phyloP scores from a whole-genome alignment of 2,329 filamentous ascomycete genomes.

The Trichoderma hamatum region DNA sequence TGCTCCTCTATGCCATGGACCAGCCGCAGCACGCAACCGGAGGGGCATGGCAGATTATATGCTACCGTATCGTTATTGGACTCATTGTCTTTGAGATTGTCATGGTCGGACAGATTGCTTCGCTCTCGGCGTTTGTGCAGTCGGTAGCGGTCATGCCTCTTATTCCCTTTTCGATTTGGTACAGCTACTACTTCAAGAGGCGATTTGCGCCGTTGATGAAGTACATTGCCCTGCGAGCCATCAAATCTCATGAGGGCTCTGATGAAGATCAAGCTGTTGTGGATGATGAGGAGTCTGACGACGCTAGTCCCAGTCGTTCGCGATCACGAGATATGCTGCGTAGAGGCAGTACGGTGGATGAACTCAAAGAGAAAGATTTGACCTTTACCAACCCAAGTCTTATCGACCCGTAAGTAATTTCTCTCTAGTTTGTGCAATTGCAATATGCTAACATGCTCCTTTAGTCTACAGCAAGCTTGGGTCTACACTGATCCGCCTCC shows the following conservation, averaged over 20 bases:
- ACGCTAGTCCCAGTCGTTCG: constrained; percentile 39
- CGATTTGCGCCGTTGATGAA: constrained; percentile 87
- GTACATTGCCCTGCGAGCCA: constrained; percentile 88
- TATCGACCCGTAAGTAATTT: constrained; percentile 60
- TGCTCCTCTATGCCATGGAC: constrained; percentile 97
- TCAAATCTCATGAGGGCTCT: constrained; percentile 60
- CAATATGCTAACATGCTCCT: not conserved
- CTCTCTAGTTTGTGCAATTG: not conserved
- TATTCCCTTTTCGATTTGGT: constrained; percentile 82
- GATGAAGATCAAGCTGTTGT: constrained; percentile 42
- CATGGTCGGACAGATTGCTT: constrained; percentile 82
- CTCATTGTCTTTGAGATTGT: constrained; percentile 87
- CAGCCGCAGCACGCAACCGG: constrained; percentile 94
- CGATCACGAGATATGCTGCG: constrained; percentile 49
- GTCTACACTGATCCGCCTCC: constrained; percentile 60
- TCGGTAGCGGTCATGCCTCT: constrained; percentile 76
- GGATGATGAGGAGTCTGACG: constrained; percentile 47
- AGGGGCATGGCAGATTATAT: constrained; percentile 94
- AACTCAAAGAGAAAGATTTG: constrained; percentile 69
- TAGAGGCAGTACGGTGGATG: constrained; percentile 69
- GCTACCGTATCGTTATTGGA: constrained; percentile 84
- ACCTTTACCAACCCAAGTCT: constrained; percentile 79
- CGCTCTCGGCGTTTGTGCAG: constrained; percentile 72
- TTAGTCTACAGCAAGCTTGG: constrained; percentile 70
- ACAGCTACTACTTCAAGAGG: constrained; percentile 76